Conservation (phyloP, 225 moss, liverwort and hornwort genomes). For the Pleurozium schreberi region DNA sequence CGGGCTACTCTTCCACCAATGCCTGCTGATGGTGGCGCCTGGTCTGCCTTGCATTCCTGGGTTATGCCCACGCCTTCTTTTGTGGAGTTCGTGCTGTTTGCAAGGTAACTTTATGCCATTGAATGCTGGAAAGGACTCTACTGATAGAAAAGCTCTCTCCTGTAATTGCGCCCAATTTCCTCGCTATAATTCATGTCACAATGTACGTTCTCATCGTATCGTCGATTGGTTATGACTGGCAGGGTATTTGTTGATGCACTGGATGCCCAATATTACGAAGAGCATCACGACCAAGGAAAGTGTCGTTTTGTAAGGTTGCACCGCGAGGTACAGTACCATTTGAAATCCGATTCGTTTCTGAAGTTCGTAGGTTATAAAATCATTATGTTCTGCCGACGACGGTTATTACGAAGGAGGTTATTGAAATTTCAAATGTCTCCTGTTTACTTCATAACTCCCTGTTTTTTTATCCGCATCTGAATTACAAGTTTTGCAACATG, state of each 20-base stretch:
- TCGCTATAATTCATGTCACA: not conserved
- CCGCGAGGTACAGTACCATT: constrained; percentile 37
- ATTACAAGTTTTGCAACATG: not conserved
- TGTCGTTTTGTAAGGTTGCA: constrained; percentile 61
- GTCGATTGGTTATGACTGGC: not conserved
- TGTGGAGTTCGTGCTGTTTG: constrained; percentile 73
- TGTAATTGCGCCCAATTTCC: not conserved
- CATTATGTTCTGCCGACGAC: not conserved
- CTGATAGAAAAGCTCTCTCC: not conserved
- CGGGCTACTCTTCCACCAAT: constrained; percentile 56
- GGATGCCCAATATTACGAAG: constrained; percentile 55
- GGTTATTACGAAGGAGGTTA: not conserved
- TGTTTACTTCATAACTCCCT: not conserved
- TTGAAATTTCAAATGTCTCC: not conserved
- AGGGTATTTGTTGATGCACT: constrained; percentile 89
- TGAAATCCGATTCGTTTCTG: not conserved
- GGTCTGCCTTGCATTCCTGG: constrained; percentile 91
- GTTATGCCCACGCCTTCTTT: constrained; percentile 79
- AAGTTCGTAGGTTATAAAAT: not conserved
- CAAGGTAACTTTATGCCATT: constrained; percentile 33
- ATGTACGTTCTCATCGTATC: not conserved
- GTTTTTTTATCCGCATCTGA: not conserved
- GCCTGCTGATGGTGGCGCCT: constrained; percentile 63
- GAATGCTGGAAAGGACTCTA: not conserved
- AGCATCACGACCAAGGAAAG: constrained; percentile 55